Base-by-base conservation (phyloP, 2,329 filamentous ascomycete genomes). In the Ceratocystis papillata region DNA sequence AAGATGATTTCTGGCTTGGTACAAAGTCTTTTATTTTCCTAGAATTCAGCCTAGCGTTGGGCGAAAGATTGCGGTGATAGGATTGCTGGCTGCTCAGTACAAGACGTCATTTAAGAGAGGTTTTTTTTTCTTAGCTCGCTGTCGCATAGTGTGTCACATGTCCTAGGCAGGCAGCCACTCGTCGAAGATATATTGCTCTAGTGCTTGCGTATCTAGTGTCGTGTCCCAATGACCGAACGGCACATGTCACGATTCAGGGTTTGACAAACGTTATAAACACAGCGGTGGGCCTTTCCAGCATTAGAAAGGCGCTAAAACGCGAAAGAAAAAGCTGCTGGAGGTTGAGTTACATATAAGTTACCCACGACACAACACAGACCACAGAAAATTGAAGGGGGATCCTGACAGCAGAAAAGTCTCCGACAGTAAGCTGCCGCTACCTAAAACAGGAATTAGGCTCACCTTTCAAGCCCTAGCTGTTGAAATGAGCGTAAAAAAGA, bases 191-290 rank as follows among this genome's bases (percentile, higher is more conserved):
- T 6, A 30, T 30, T 25, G 12, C 12, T 33, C 12, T 17, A 12
- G 37, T 41, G 22, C 53, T 33, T 7, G 10, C 8, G 17, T 33
- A 57, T n/a, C 17, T 6, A 6, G 55, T n/a, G 22, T 7, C 28
- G 33, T 59, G 28, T 25, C 17, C n/a, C 28, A n/a, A 37, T n/a
- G 28, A 59, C 5, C 55, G 28, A 37, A 37, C 28, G 55, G 55
- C 55, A 59, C 55, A 59, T 57, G 28, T 37, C 55, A 59, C 55
- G 12, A n/a, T 37, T n/a, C 55, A 37, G 8, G 28, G 12, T 59
- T 59, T 59, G 55, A 12, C 55, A 22, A 59, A 37, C 17, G 55
- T 8, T 30, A 59, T 59, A 7, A 15, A 15, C 20, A 48, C 46
- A 5, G 37, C 10, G 37, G 37, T 41, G 37, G 37, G 1, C 37